A percentile compares a stretch with the other conserved stretches of the same genome.
phyloP scores from a whole-genome alignment of 176 grass and related monocot genomes.

The Thinopyrum elongatum region DNA sequence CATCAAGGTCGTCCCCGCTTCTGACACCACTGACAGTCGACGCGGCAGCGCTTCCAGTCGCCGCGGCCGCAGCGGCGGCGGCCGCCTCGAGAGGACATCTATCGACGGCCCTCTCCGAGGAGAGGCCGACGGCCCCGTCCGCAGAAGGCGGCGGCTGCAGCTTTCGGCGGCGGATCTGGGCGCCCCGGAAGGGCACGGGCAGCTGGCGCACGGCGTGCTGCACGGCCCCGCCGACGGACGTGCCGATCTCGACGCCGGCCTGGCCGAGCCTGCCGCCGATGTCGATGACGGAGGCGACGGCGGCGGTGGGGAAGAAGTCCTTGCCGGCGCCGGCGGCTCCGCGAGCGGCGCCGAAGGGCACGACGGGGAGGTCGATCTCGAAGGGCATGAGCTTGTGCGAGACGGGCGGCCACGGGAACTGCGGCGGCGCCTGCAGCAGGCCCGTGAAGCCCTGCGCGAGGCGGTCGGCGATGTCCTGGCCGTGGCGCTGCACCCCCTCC shows the following conservation, averaged over 20 bases:
- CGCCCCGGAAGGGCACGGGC: slow-evolving; percentile 63
- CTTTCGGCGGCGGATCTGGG: slow-evolving; percentile 35
- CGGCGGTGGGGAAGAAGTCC: slow-evolving; percentile 47
- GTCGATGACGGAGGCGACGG: slow-evolving; percentile 70
- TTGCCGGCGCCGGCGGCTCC: not conserved
- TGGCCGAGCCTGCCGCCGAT: slow-evolving; percentile 89
- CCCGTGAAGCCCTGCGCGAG: slow-evolving; percentile 90
- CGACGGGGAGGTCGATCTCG: slow-evolving; percentile 52
- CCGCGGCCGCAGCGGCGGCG: slow-evolving; percentile 26
- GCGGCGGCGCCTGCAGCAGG: slow-evolving; percentile 82
- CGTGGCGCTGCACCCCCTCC: slow-evolving; percentile 98
- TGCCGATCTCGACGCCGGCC: slow-evolving; percentile 82
- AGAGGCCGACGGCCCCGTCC: not conserved
- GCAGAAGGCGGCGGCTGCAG: not conserved
- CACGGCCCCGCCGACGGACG: slow-evolving; percentile 78
- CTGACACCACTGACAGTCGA: slow-evolving; percentile 27
- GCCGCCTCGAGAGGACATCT: slow-evolving; percentile 55
- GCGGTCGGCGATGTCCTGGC: slow-evolving; percentile 90
- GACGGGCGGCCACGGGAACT: slow-evolving; percentile 65
- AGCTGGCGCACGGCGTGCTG: slow-evolving; percentile 82
- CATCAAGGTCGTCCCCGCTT: slow-evolving; percentile 45
- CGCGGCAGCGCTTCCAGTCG: slow-evolving; percentile 27
- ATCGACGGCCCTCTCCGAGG: slow-evolving; percentile 25
- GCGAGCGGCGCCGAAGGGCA: slow-evolving; percentile 24
- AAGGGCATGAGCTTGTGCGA: slow-evolving; percentile 54